A percentile compares a stretch with the other conserved stretches of the same genome.
These are phyloP conservation scores for Gossypium stocksii DNA, from an alignment of 345 rosid species.

Conservation along the genomic window DNA sequence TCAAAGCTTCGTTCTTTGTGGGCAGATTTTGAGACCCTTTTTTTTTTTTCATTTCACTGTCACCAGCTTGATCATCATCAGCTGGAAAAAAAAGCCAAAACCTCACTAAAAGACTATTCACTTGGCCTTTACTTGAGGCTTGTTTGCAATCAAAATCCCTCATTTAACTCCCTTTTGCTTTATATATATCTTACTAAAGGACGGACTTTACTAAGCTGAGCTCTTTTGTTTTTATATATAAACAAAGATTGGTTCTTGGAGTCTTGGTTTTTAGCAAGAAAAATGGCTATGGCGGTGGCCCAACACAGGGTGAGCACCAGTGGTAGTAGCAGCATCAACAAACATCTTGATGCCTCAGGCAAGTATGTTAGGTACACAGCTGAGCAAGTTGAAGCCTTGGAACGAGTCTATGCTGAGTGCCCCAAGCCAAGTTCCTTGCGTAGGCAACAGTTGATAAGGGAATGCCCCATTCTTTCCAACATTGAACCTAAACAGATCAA, in stretches of 20 bases:
- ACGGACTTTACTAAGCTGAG: constrained; percentile 39
- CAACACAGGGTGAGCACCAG: constrained; percentile 73
- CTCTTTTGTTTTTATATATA: constrained; percentile 7
- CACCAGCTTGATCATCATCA: constrained; percentile 10
- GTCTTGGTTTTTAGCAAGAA: constrained; percentile 13
- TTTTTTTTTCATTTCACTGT: background rate
- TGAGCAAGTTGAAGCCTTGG: constrained; percentile 98
- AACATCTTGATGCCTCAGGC: constrained; percentile 63
- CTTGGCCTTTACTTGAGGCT: constrained; percentile 23
- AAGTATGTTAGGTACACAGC: constrained; percentile 95
- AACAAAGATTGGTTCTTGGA: constrained; percentile 18
- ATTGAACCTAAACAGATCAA: constrained; percentile 99
- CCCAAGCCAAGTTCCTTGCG: constrained; percentile 97
- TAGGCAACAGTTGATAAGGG: constrained; percentile 93
- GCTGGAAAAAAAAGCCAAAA: background rate
- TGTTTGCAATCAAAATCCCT: background rate
- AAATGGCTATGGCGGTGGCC: constrained; percentile 68
- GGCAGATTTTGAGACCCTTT: background rate
- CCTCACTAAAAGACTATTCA: constrained; percentile 4
- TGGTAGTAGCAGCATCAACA: constrained; percentile 82
- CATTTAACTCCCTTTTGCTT: constrained; percentile 7
- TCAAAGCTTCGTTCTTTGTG: constrained; percentile 10
- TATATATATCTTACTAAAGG: constrained; percentile 17
- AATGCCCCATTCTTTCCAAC: constrained; percentile 89
- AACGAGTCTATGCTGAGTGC: constrained; percentile 93